Conservation (phyloP, 805 yeast genomes). For the Suhomyces vadensis region DNA sequence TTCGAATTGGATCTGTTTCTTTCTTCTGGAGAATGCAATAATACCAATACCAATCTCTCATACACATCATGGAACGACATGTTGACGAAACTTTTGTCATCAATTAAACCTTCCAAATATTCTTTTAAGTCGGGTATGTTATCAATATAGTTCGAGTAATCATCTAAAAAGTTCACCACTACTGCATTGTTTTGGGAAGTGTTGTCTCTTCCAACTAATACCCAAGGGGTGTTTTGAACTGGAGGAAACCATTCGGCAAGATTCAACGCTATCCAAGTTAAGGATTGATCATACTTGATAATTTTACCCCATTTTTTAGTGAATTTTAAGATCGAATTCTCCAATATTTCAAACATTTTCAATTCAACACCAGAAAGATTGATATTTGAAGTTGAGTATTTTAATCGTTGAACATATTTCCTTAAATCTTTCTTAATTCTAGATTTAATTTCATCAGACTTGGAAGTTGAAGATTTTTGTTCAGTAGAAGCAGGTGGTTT, state of each 20-base stretch:
- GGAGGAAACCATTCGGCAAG: constrained; percentile 90
- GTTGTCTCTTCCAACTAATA: constrained; percentile 54
- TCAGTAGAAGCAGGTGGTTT: neutral
- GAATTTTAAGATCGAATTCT: constrained; percentile 63
- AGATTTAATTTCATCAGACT: constrained; percentile 23
- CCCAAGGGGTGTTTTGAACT: constrained; percentile 51
- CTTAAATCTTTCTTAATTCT: constrained; percentile 57
- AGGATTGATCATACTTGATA: constrained; percentile 75
- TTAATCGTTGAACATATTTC: constrained; percentile 56
- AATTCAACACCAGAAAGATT: constrained; percentile 46
- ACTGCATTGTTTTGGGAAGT: constrained; percentile 25
- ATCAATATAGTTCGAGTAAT: constrained; percentile 40
- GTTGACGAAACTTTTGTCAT: constrained; percentile 27
- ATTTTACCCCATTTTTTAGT: constrained; percentile 75
- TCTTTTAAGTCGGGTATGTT: constrained; percentile 27
- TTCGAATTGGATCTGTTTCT: constrained; percentile 9
- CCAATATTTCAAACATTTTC: constrained; percentile 55
- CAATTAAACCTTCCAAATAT: constrained; percentile 23
- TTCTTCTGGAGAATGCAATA: constrained; percentile 71
- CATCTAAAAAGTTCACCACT: constrained; percentile 35
- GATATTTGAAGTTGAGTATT: constrained; percentile 25
- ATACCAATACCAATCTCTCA: constrained; percentile 73
- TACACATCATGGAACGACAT: constrained; percentile 67
- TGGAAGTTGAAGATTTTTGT: neutral
- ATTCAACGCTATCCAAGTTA: constrained; percentile 86